These are phyloP conservation scores for Alternaria dauci DNA, from an alignment of 2,329 filamentous ascomycete genomes.

Conservation along the genomic window DNA sequence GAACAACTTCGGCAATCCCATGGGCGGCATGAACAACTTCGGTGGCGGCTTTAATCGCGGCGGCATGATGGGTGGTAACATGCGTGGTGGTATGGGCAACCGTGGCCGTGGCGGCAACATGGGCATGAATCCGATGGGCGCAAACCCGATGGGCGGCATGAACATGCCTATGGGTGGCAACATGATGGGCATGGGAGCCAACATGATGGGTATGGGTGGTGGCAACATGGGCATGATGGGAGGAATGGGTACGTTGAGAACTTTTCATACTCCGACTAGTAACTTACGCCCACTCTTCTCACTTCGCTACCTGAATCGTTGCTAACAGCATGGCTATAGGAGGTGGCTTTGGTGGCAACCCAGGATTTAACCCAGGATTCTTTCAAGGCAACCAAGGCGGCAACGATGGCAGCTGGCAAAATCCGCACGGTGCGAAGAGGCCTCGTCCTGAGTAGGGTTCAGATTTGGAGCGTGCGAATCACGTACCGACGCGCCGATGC, in stretches of 20 bases:
- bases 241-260: constrained; percentile 42
- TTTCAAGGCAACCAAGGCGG: constrained; percentile 63
- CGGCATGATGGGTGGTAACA: constrained; percentile 48
- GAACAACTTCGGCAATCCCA: constrained; percentile 58
- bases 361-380: constrained; percentile 77
- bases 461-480: background rate
- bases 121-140: constrained; percentile 50
- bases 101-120: constrained; percentile 48
- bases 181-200: constrained; percentile 53
- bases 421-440: constrained; percentile 82
- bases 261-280: constrained; percentile 9
- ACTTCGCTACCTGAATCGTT: background rate
- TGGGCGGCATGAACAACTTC: constrained; percentile 51
- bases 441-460: constrained; percentile 71
- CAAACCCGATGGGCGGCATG: constrained; percentile 46
- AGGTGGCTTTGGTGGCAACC: constrained; percentile 68
- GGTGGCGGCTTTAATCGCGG: constrained; percentile 55
- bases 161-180: constrained; percentile 50
- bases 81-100: constrained; percentile 59
- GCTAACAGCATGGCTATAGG: constrained; percentile 24
- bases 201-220: constrained; percentile 47
- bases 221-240: constrained; percentile 47
- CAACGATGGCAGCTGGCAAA: constrained; percentile 70
- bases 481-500: background rate
- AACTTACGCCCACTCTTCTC: constrained; percentile 1